Evolutionary conservation across 2,329 filamentous ascomycete species (phyloP), one percentile per base, ranked within the genome.

Genomic region (Septoria linicola): DNA sequence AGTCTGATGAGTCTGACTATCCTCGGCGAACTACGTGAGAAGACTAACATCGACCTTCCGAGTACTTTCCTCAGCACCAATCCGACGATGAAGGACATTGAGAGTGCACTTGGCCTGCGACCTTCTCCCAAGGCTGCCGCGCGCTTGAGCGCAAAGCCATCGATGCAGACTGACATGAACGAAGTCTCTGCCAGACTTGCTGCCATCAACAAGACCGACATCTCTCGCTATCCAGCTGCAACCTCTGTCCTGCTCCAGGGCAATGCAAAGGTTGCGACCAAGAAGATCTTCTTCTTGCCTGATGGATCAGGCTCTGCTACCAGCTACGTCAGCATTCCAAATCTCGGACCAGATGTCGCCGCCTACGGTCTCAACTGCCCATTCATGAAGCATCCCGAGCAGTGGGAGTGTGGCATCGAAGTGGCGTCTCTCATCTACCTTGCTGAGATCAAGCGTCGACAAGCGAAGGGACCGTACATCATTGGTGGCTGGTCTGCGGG

Each of bases 361-460:
- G 75, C 78, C 8, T 78, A 73, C 59, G 76, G 76, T 47, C 69
- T 88, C 59, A 87, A 87, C 69, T 87, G 82, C 41, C 84, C 84
- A 3, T 88, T 83, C 72, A 83, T 87, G 81, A 85, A 82, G 71
- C 80, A 76, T 1, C 84, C 84, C 0, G 77, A 83, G 53, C 79
- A 84, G 61, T 86, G 80, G 71, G 78, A 76, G 21, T 84, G 82
- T 61, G 82, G 82, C 53, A 80, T 87, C 47, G 80, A 83, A 61
- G 81, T 82, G 20, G 81, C 85, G 65, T 80, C 83, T 4, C 70
- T 77, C 58, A 79, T 84, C 64, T 87, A 84, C 69, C 79, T 87
- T 32, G 72, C 76, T 3, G 85, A 89, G 70, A 86, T 89, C 69
- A 84, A 82, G 68, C 80, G 82, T 4, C 83, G 85, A 43, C 85